Percentiles rank a stretch among this genome's conserved stretches.
Evolutionary conservation across 148 eudicot species (phyloP).

Genomic region (Limonium bicolor): DNA sequence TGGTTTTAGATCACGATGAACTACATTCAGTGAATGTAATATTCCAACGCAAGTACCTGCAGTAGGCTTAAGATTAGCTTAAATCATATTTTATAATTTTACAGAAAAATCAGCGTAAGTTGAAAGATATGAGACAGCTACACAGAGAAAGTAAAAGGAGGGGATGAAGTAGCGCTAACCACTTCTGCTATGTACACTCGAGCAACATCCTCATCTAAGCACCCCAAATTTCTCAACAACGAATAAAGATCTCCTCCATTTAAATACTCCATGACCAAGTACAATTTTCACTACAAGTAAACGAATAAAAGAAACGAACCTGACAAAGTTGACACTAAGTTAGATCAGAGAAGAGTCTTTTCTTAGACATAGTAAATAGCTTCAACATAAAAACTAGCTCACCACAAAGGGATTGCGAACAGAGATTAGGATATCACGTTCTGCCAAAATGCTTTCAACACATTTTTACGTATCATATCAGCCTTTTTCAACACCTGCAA

Average conservation of each 20-base stretch:
- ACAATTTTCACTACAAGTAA: conserved; percentile 98
- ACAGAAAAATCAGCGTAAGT: too few relatives aligned
- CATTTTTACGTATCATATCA: conserved; percentile 97
- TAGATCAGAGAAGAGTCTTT: conserved; percentile 12
- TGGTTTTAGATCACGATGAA: conserved; percentile 98
- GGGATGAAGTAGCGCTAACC: conserved; percentile 41
- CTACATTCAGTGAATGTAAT: conserved; percentile 87
- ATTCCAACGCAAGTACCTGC: conserved; percentile 98
- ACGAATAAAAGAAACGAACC: conserved; percentile 99
- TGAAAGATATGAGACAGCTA: too few relatives aligned
- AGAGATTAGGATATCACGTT: conserved; percentile 89
- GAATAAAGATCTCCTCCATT: conserved; percentile 98
- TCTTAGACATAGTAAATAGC: conserved; percentile 1
- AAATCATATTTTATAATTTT: conserved; percentile 1
- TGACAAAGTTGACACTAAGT: conserved; percentile 16
- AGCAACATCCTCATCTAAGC: conserved; percentile 96
- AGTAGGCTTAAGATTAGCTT: conserved; percentile 5
- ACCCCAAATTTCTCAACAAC: conserved; percentile 85
- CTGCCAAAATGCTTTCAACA: conserved; percentile 99
- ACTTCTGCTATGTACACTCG: conserved; percentile 97
- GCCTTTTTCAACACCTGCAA: conserved; percentile 86
- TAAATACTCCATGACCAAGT: conserved; percentile 96
- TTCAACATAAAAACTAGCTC: conserved; percentile 19
- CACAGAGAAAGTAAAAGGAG: too few relatives aligned
- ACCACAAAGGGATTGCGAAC: conserved; percentile 99